Base-by-base conservation (phyloP, 805 yeast genomes). In the Kodamaea nitidulidarum region DNA sequence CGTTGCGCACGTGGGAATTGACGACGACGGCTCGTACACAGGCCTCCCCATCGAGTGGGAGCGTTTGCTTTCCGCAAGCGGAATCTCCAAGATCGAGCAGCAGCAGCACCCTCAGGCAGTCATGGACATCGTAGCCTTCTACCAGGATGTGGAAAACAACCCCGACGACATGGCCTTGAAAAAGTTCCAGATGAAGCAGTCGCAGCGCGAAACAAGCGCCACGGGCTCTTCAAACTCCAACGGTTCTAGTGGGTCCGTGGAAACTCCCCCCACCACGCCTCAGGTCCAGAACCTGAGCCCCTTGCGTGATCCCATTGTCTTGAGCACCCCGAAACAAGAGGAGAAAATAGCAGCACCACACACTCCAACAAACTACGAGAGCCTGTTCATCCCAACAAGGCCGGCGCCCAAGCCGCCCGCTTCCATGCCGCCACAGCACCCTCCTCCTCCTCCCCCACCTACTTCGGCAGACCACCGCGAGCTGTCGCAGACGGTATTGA, bases 21-120 rank as follows among this genome's bases (percentile, higher is more conserved):
- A 91, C 59, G 77, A 75, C 46, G 76, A 88, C 15, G 96, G 96
- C 9, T 84, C 85, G 32, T 91, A 84, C 58, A 87, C 93, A 1
- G 98, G 97, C 2, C 67, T 93, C 31, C 98, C 98, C 0, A 81
- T 78, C 20, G 95, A 88, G 53, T 93, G 98, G 98, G 88, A 88
- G 46, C 75, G 78, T 45, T 69, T 90, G 25, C 70, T 93, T 38
- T 74, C 82, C 9, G 85, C 93, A 2, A 84, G 88, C 52, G 96
- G 96, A 38, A 88, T 93, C 43, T 79, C 96, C 4, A 80, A 76
- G 46, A 84, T 78, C 46, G 98, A 93, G 53, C 95, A 88, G 63
- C 81, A 82, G 55, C 85, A 83, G 45, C 87, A 93, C 60, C 96
- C 97, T 2, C 90, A 87, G 59, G 96, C 96, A 1, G 95, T 93